A percentile compares a stretch with the other conserved stretches of the same genome.
Conservation (phyloP, 768 basidiomycete genomes). For the Lanmaoa pseudosensibilis region DNA sequence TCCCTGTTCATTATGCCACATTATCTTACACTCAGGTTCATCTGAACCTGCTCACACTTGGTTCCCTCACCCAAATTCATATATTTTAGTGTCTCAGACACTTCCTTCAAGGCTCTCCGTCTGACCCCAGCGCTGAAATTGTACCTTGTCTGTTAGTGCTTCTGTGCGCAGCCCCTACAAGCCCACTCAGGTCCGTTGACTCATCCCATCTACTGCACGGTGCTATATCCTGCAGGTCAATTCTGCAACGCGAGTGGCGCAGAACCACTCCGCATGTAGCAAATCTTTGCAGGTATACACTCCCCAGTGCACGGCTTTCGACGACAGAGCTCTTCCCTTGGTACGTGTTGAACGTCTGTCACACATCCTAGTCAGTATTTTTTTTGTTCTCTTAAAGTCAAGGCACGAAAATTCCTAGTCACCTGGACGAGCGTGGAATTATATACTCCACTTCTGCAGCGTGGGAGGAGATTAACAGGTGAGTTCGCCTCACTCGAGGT, state of each 20-base stretch:
- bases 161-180: no score
- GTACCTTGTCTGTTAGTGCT: no score
- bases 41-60: no score
- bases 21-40: no score
- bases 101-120: no score
- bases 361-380: background rate
- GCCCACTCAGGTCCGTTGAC: background rate
- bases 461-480: background rate
- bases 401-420: background rate
- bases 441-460: conserved; percentile 12
- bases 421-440: conserved; percentile 16
- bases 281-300: conserved; percentile 63
- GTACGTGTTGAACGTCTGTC: no score
- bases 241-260: conserved; percentile 53
- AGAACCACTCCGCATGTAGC: conserved; percentile 71
- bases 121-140: no score
- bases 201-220: background rate
- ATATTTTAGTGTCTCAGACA: no score
- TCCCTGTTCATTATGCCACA: no score
- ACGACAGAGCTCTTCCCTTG: conserved; percentile 52
- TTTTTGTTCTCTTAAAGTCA: background rate
- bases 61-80: no score
- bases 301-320: conserved; percentile 49
- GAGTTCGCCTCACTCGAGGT: background rate
- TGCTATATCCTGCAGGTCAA: conserved; percentile 33